Base-by-base conservation (phyloP, 2,329 filamentous ascomycete genomes). In the Fusarium azukiicola region DNA sequence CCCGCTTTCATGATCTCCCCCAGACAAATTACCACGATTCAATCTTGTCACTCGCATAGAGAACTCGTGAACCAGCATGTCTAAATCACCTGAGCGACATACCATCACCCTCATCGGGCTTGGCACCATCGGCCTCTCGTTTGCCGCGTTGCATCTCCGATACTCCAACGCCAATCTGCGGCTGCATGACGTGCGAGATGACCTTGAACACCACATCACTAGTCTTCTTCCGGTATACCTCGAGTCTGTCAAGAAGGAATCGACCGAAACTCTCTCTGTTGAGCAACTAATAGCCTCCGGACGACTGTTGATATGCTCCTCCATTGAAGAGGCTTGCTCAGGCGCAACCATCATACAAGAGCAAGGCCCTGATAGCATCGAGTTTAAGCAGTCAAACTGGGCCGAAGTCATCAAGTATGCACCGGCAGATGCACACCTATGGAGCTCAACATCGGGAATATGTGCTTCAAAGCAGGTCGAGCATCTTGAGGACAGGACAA, bases 341-440 rank as follows among this genome's bases (percentile, higher is more conserved):
- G 32, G 9, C 0, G 71, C 75, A 36, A 74, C 74, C 0, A 81
- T 81, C 7, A 61, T 81, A 0, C 79, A 81, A 13, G 79, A 81
- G n/a, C 79, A 81, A 40, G 79, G 79, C 0, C 79, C 79, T 1
- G 79, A 81, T 14, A 81, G 50, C 4, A 9, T 80, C 4, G 69
- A 71, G 9, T 81, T 81, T n/a, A 81, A 81, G 38, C 76, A 77
- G 42, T 61, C 74, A 3, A 80, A 72, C 17, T 80, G 79, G 79
- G 69, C 67, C 11, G 19, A 56, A 0, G 76, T 80, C 1, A 4
- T 77, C 0, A 47, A 75, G n/a, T 27, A 66, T 2, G 76, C 72
- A 3, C 69, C 72, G 1, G 1, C 9, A 11, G 14, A 21, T 12
- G 56, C 79, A 2, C 72, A 80, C 4, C 4, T 80, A 1, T 80